Conservation (phyloP, 495 filamentous ascomycete genomes). For the Lophiostoma macrostomum region DNA sequence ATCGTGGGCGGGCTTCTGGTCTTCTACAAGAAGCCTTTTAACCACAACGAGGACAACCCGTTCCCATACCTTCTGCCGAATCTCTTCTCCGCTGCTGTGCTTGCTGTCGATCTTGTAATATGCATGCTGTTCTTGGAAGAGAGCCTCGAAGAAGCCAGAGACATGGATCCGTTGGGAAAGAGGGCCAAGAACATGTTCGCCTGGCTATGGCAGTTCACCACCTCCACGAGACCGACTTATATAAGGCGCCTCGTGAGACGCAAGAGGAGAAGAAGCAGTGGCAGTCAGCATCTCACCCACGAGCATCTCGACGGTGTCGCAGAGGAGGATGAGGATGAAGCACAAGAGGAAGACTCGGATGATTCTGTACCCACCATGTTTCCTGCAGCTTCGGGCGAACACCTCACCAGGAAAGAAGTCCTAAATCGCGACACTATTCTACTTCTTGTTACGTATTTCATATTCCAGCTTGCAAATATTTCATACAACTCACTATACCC, state of each 20-base stretch:
- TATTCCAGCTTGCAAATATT: constrained; percentile 86
- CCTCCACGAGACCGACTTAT: constrained; percentile 59
- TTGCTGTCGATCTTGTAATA: constrained; percentile 70
- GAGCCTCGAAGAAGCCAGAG: constrained; percentile 71
- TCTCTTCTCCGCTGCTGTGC: constrained; percentile 64
- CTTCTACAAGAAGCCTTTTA: constrained; percentile 53
- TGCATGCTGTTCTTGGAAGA: constrained; percentile 79
- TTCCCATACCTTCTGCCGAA: constrained; percentile 89
- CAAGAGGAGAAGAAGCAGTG: neutral
- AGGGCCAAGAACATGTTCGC: constrained; percentile 58
- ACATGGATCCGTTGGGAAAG: constrained; percentile 58
- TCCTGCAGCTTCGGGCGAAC: constrained; percentile 37
- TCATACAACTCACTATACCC: constrained; percentile 89
- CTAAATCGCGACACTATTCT: constrained; percentile 77
- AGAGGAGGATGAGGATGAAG: constrained; percentile 40
- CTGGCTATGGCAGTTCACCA: constrained; percentile 73
- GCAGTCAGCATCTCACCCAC: constrained; percentile 7
- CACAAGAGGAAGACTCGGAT: constrained; percentile 37
- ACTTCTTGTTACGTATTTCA: constrained; percentile 74
- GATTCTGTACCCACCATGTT: constrained; percentile 41
- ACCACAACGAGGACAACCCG: constrained; percentile 50
- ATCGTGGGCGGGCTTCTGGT: constrained; percentile 83
- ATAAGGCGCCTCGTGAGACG: constrained; percentile 41
- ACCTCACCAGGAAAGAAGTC: constrained; percentile 40
- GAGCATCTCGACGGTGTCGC: constrained; percentile 40